These are phyloP conservation scores for Neurospora africana DNA, from an alignment of 495 filamentous ascomycete species.

Conservation along the genomic window DNA sequence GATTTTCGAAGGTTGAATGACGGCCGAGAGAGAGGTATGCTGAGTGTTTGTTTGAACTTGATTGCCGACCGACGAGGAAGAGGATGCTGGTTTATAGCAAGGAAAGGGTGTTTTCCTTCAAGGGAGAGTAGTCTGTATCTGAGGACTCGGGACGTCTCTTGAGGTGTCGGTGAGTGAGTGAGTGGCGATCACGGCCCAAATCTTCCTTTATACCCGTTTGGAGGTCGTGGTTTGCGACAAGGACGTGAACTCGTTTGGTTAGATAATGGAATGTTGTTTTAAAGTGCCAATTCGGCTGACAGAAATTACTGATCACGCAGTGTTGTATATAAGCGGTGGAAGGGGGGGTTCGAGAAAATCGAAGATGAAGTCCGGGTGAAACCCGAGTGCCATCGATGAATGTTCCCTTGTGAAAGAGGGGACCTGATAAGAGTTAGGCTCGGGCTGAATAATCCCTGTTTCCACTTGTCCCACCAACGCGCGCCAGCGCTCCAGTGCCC, in stretches of 20 bases:
- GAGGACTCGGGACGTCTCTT: not conserved
- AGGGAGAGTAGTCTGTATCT: not conserved
- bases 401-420: not conserved
- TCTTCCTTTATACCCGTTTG: not conserved
- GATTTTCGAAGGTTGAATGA: too few relatives aligned
- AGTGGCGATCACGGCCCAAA: not conserved
- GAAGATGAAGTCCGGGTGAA: not conserved
- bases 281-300: not conserved
- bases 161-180: not conserved
- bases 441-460: not conserved
- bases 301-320: not conserved
- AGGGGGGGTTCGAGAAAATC: not conserved
- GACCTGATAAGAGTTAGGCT: not conserved
- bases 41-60: too few relatives aligned
- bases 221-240: not conserved
- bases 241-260: not conserved
- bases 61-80: too few relatives aligned
- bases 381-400: not conserved
- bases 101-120: not conserved
- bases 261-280: not conserved
- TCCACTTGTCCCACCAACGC: not conserved
- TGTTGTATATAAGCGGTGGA: not conserved
- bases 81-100: not conserved
- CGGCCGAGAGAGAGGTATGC: not conserved
- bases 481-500: not conserved